Evolutionary conservation across 148 eudicot species (phyloP).

Genomic region (Rhododendron mucronatum): DNA sequence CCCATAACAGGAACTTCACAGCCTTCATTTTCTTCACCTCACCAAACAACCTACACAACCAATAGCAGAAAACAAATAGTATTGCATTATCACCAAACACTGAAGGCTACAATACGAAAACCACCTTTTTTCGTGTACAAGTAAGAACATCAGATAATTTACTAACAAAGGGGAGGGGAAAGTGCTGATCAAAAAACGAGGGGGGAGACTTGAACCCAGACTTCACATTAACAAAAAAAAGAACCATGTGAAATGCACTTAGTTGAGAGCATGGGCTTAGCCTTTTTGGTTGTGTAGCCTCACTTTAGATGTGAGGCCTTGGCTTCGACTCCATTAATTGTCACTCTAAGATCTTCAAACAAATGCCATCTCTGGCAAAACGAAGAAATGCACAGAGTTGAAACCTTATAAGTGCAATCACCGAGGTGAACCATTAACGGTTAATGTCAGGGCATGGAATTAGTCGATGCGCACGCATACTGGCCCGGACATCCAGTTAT

Average conservation of each 20-base stretch:
- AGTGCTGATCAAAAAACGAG: not conserved
- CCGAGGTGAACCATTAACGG: not conserved
- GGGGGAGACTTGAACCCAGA: not conserved
- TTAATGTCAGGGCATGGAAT: no score
- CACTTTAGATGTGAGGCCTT: not conserved
- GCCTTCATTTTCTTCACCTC: slow-evolving; percentile 26
- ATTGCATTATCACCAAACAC: not conserved
- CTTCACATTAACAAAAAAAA: not conserved
- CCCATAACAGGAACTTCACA: slow-evolving; percentile 30
- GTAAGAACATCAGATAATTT: not conserved
- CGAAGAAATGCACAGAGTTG: no score
- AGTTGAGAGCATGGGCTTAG: not conserved
- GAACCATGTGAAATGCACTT: not conserved
- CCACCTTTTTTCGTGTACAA: not conserved
- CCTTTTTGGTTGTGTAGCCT: no score
- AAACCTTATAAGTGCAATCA: not conserved
- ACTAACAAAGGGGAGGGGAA: no score
- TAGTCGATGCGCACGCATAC: no score
- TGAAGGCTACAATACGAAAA: not conserved
- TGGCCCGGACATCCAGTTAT: not conserved
- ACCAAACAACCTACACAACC: slow-evolving; percentile 17
- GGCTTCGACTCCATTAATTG: not conserved
- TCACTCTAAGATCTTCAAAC: not conserved
- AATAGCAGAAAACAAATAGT: not conserved
- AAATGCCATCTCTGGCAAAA: not conserved